Evolutionary conservation across 257 asterid species (phyloP), one percentile per base, ranked within the genome.

Genomic region (Fraxinus quadrangulata): DNA sequence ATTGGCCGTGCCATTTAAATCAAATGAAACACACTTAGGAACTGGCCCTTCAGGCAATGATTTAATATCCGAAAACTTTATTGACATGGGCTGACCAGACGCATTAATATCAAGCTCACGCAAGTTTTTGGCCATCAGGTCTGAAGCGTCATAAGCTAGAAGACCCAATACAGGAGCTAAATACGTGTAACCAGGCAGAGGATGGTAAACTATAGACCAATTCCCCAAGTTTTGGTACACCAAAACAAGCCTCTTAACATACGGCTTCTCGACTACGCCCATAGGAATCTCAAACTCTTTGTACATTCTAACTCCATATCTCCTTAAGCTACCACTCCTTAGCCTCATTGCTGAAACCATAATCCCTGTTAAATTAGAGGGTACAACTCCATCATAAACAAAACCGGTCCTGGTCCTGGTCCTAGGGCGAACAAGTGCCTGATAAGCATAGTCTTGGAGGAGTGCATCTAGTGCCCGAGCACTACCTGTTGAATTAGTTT

Each of bases 211-310:
- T 3, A 80, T 2, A 47, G 97, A 88, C 82, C 84, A 79, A 84
- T 88, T 87, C 40, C 89, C 94, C 71, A 92, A 76, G 79, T 90
- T 89, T 11, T 92, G 96, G 79, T 92, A 92, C 47, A 90, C 90
- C 51, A 90, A 72, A 67, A 81, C 93, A 76, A 92, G 94, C 87
- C 96, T 87, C 85, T 87, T 88, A 16, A 84, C 91, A 33, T 82
- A 87, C 17, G 92, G 84, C 61, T 75, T 78, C 77, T 73, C 92
- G 21, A 67, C n/a, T 1, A 92, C 81, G 31, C 92, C 93, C 14
- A 28, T n/a, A 0, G 96, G 96, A 40, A 92, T 85, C 24, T 74
- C 72, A 54, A 90, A 89, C 86, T 92, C 93, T 70, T 84, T 84
- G 81, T 83, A 90, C 80, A 12, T 70, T 0, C 13, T 33, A 19